Evolutionary conservation across 2,329 filamentous ascomycete species (phyloP).

Genomic region (Aspergillus quadricinctus): DNA sequence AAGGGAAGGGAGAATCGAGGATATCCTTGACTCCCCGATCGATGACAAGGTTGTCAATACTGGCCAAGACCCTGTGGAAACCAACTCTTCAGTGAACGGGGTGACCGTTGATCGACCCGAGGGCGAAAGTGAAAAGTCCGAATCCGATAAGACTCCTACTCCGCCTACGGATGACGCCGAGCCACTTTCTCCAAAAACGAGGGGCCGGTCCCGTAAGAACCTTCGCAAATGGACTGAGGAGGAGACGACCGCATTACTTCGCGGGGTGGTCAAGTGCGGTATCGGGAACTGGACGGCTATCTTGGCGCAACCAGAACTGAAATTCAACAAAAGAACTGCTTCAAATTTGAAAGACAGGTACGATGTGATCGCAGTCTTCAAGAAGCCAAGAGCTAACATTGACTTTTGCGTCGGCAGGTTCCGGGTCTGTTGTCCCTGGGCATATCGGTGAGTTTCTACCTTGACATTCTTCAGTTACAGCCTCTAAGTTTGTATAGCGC

Average conservation of each 20-base stretch:
- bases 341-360: slow-evolving; percentile 61
- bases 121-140: slow-evolving; percentile 6
- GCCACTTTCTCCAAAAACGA: slow-evolving; percentile 30
- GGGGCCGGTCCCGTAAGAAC: slow-evolving; percentile 46
- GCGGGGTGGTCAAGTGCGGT: slow-evolving; percentile 57
- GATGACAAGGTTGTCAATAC: slow-evolving; percentile 16
- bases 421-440: slow-evolving; percentile 52
- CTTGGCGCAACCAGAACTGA: slow-evolving; percentile 52
- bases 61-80: slow-evolving; percentile 11
- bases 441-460: slow-evolving; percentile 31
- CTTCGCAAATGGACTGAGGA: slow-evolving; percentile 55
- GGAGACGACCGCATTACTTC: slow-evolving; percentile 55
- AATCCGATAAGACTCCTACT: slow-evolving; percentile 1
- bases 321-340: slow-evolving; percentile 56
- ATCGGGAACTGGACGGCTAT: slow-evolving; percentile 64
- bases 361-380: background rate
- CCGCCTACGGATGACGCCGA: slow-evolving; percentile 12
- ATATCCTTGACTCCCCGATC: slow-evolving; percentile 29
- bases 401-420: slow-evolving; percentile 33
- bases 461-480: background rate
- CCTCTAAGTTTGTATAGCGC: slow-evolving; percentile 17
- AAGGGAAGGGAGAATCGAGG: slow-evolving; percentile 32
- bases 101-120: slow-evolving; percentile 1
- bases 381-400: background rate
- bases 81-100: slow-evolving; percentile 5